Conservation (phyloP, 306 rosid genomes). For the Vigna hirtella region DNA sequence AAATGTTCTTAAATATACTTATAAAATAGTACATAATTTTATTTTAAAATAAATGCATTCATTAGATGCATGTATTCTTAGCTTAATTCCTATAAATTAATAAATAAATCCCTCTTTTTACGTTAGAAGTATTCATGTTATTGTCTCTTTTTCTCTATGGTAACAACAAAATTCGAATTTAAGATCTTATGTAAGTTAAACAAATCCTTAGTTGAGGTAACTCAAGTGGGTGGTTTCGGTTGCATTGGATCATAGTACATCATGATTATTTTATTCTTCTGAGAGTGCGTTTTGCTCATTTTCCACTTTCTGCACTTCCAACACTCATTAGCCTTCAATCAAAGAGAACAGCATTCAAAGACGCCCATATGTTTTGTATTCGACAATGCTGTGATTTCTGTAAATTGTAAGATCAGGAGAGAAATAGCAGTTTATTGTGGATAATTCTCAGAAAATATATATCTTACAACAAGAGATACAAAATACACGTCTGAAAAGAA, state of each 20-base stretch:
- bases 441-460: constrained; percentile 8
- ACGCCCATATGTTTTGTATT: too few species aligned
- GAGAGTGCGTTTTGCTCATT: neutral
- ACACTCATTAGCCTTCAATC: neutral
- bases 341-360: too few species aligned
- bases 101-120: neutral
- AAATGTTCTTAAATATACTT: too few species aligned
- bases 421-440: neutral
- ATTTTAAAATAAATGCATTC: neutral
- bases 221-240: too few species aligned
- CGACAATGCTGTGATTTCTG: neutral
- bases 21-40: too few species aligned
- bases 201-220: too few species aligned
- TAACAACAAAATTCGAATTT: too few species aligned
- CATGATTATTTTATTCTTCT: neutral
- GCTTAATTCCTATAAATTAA: too few species aligned
- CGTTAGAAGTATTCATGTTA: too few species aligned
- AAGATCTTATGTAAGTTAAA: too few species aligned
- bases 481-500: constrained; percentile 46
- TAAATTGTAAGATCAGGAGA: neutral
- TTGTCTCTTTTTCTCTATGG: too few species aligned
- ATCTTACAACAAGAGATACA: constrained; percentile 42
- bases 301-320: neutral
- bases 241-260: neutral
- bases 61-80: neutral